phyloP scores from a whole-genome alignment of 805 yeast genomes.

The Lipomyces spencermartinsiae region DNA sequence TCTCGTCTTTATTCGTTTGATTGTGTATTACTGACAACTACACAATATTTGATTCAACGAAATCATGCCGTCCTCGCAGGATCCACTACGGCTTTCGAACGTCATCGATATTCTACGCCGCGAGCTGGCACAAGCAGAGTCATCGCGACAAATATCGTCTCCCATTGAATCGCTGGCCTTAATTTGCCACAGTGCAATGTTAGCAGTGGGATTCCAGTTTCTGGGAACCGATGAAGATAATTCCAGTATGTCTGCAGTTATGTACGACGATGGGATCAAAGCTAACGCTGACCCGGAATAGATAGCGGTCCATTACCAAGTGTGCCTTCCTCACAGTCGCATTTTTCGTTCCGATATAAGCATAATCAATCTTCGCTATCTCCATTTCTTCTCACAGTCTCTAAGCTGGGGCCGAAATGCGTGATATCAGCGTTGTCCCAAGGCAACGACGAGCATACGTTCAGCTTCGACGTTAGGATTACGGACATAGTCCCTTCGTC shows the following conservation, averaged over 20 bases:
- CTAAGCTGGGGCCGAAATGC: conserved; percentile 29
- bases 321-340: conserved; percentile 17
- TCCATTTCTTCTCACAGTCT: conserved; percentile 22
- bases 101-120: conserved; percentile 8
- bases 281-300: background rate
- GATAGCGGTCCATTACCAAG: background rate
- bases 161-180: conserved; percentile 23
- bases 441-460: conserved; percentile 26
- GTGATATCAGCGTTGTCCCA: conserved; percentile 28
- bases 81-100: conserved; percentile 11
- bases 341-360: conserved; percentile 22
- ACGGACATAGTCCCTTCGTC: conserved; percentile 16
- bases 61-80: background rate
- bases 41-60: background rate
- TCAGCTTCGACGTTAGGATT: conserved; percentile 21
- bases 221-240: conserved; percentile 19
- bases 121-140: background rate
- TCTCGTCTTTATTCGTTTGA: background rate
- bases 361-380: conserved; percentile 28
- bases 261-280: background rate
- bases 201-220: conserved; percentile 31
- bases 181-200: conserved; percentile 27
- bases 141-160: conserved; percentile 9
- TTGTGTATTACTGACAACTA: background rate
- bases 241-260: background rate